Base-by-base conservation (phyloP, 202 grass and related monocot genomes). In the Elaeis oleifera region DNA sequence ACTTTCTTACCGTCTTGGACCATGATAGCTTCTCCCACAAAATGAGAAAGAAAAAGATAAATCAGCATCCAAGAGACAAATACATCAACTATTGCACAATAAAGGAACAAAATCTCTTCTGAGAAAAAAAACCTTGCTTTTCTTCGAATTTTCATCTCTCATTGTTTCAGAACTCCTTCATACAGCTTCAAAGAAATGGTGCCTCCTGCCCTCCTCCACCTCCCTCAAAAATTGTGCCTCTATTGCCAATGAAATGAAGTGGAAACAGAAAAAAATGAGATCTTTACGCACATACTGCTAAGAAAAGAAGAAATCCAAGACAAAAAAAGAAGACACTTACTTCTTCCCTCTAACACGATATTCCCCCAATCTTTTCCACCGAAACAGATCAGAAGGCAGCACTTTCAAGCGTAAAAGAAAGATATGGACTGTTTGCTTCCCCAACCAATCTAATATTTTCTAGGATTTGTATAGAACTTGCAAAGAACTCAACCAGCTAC, bases 1-100 rank as follows among this genome's bases (percentile, higher is more conserved):
- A 94, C 78, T 99, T 99, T 78, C 78, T 81, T 29, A 94, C 88
- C 54, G 90, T 83, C 78, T 82, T 99, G 29, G 95, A 99, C 95
- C 94, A 94, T 8, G 94, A 99, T 26, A 94, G 78, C 88, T 99
- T 75, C 75, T 32, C 60, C 5, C 53, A 59, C 23, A 16, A 56
- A 56, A 55, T 5, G 27, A 61, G 61, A 51, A 50, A 21, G 6
- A 60, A 16, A 54, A 15, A 71, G 44, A n/a, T 62, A 64, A 53
- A 75, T 78, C 26, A 78, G 60, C 53, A 71, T 56, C 67, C 75
- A 49, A 64, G 26, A 49, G 69, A 72, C 36, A 64, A 56, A 70
- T 6, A 61, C 55, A 70, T 65, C 8, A 61, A 50, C 17, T 26
- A 51, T 31, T 31, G 5, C 28, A 5, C 4, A 28, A 28, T 36